phyloP scores from a whole-genome alignment of 345 rosid genomes.

The Syzygium grande region DNA sequence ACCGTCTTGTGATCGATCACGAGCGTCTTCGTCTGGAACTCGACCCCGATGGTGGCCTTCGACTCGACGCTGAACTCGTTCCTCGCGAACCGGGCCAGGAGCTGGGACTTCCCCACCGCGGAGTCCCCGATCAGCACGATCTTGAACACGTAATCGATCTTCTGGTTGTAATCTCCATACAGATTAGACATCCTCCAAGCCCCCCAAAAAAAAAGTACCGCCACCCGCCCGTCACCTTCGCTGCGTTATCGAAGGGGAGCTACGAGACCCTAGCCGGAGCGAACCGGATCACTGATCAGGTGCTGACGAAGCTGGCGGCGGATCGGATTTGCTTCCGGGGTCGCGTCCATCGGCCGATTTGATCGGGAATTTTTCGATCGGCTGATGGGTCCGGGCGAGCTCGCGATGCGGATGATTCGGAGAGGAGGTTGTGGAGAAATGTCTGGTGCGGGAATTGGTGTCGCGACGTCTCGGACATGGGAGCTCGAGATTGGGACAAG shows the following conservation, averaged over 20 bases:
- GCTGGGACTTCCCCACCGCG: conserved; percentile 78
- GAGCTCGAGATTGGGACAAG: neutral
- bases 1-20: conserved; percentile 66
- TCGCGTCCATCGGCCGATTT: neutral
- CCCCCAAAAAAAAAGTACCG: neutral
- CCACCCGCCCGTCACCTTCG: neutral
- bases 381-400: neutral
- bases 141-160: conserved; percentile 82
- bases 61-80: conserved; percentile 80
- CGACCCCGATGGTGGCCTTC: conserved; percentile 86
- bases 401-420: neutral
- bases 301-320: neutral
- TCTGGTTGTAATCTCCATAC: conserved; percentile 67
- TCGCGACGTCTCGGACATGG: neutral
- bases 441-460: neutral
- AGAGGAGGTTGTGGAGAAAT: neutral
- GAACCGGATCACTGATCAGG: neutral
- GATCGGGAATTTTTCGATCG: neutral
- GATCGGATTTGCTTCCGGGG: neutral
- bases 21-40: conserved; percentile 81
- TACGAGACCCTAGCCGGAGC: neutral
- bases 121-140: conserved; percentile 82
- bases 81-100: conserved; percentile 67
- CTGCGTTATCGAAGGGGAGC: neutral
- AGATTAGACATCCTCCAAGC: conserved; percentile 44